Base-by-base conservation (phyloP, 2,329 filamentous ascomycete genomes). In the Thelonectria blattea region DNA sequence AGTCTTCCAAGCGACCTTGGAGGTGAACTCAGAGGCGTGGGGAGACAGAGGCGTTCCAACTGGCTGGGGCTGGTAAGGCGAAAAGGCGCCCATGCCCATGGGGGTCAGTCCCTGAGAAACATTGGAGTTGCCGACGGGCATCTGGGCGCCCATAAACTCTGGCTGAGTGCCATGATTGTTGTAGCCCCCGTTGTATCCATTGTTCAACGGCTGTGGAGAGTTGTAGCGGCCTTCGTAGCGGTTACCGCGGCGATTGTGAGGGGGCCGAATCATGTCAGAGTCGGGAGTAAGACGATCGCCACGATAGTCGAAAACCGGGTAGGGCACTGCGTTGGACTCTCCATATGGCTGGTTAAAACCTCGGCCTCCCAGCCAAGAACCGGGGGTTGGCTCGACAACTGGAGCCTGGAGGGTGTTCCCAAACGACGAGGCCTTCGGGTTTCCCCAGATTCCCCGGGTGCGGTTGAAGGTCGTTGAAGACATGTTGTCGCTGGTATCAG, bases 11-110 rank as follows among this genome's bases (percentile, higher is more conserved):
- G 71, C 73, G 54, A 72, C 75, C 24, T 79, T 77, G 4, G 87
- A 84, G 12, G 87, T 91, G 68, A 93, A 93, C 71, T 93, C 90
- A 5, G 85, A 88, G 24, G 90, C 90, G 66, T 91, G 87, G 12
- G 90, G 89, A 17, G 90, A 92, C 43, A 93, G 80, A 8, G 88
- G 82, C 17, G 88, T 91, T 24, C 87, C 85, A 62, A 85, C 81
- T 24, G 85, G 79, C 64, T 85, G 85, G 67, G 82, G 81, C 63
- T 82, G 82, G 68, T 84, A 88, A 42, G 76, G 68, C 54, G 80
- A 75, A 64, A 77, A 85, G 75, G 78, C 75, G 14, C 76, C 66
- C 71, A 82, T 71, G 20, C 75, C 76, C 71, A 81, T 75, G 10
- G 74, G 70, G 24, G 72, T 68, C 41, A 76, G 73, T 39, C 73